Evolutionary conservation across 495 filamentous ascomycete genomes (phyloP), one percentile per base, ranked within the genome.

Genomic region (Lasiosphaeria hispida): DNA sequence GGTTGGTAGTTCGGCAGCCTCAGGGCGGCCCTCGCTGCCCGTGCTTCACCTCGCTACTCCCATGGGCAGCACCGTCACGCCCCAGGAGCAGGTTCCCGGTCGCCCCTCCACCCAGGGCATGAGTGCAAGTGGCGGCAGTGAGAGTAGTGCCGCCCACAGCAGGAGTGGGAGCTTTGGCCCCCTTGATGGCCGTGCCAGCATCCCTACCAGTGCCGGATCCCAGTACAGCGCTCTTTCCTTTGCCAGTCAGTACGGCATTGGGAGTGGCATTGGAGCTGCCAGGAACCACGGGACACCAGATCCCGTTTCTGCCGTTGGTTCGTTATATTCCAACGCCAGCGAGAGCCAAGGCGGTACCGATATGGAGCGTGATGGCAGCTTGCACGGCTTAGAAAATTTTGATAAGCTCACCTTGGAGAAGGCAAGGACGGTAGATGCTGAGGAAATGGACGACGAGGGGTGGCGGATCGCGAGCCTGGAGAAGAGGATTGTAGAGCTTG

Each of bases 381-480:
- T 88, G 53, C 79, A 80, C 38, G 78, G 76, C 2, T 74, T 91
- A 23, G 87, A 88, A 17, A 86, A 87, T 68, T 79, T 94, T 41
- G 87, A 89, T 64, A 85, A 86, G 72, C 72, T 91, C 59, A 87
- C 81, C 53, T 59, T 92, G 34, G 91, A 95, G 64, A 92, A 87
- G 72, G 91, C 90, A 35, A 78, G 86, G 59, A 85, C 85, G 13
- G 69, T 93, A 30, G 94, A 98, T 72, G 92, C 96, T 11, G 92
- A 96, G 53, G 91, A 97, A 63, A 72, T 98, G 57, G 91, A 97
- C 72, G 92, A 97, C 67, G 89, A 92, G 48, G 90, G 91, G 10
- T 98, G 95, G 94, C 84, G 87, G 64, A 92, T 93, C 14, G 95
- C 92, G 33, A 94, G 90, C 65, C 85, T 87, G 66, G 88, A 93